A percentile compares a stretch with the other conserved stretches of the same genome.
Conservation (phyloP, 305 asterid species). For the Rubia balearica region DNA sequence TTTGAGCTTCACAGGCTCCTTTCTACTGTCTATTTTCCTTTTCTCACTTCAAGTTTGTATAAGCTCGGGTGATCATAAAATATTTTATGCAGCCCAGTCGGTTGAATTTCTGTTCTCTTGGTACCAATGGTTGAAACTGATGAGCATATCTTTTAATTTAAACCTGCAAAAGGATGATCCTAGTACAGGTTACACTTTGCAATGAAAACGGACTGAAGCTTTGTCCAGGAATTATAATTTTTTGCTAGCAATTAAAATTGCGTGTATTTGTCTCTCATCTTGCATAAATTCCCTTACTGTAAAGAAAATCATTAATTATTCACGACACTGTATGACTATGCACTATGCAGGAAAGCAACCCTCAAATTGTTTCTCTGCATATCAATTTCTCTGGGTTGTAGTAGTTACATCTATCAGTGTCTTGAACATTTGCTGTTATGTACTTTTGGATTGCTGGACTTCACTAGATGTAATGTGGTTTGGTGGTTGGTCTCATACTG, state of each 20-base stretch:
- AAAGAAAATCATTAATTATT: not conserved
- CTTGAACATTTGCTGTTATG: not conserved
- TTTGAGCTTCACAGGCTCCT: not conserved
- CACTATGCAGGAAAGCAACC: constrained; percentile 51
- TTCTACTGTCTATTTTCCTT: not conserved
- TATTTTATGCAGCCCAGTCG: no score
- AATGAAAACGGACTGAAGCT: not conserved
- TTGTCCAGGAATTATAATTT: no score
- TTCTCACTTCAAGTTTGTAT: not conserved
- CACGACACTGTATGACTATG: constrained; percentile 14
- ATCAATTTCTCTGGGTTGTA: not conserved
- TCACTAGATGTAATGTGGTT: not conserved
- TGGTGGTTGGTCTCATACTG: not conserved
- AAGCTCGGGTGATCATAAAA: not conserved
- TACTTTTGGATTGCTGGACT: not conserved
- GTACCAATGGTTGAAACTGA: not conserved
- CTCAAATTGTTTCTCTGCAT: constrained; percentile 57
- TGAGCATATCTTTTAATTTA: not conserved
- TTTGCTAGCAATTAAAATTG: not conserved
- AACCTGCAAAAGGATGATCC: not conserved
- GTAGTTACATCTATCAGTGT: not conserved
- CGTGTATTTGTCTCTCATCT: not conserved
- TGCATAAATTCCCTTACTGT: not conserved
- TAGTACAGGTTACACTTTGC: no score
- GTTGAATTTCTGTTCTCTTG: not conserved